Evolutionary conservation across 805 yeast species (phyloP).

Genomic region (Candida patagonica): DNA sequence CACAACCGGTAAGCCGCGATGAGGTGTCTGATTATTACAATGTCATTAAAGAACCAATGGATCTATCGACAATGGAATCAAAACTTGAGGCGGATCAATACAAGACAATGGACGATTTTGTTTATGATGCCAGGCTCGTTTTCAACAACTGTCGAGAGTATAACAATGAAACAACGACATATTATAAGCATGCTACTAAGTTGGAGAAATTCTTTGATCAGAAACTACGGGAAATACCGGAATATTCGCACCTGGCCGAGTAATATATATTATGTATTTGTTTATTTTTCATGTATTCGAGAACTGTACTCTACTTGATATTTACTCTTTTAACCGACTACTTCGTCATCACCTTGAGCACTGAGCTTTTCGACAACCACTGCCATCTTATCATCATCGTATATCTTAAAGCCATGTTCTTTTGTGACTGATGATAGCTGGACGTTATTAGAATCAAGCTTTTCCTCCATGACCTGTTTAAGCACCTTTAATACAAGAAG

Average conservation of each 20-base stretch:
- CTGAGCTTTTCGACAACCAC: conserved; percentile 69
- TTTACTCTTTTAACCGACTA: not conserved
- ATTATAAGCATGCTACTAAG: conserved; percentile 89
- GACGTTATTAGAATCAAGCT: conserved; percentile 87
- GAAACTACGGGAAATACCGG: conserved; percentile 84
- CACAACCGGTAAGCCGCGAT: conserved; percentile 82
- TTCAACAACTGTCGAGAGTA: conserved; percentile 88
- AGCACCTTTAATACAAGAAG: conserved; percentile 75
- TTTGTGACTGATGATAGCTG: conserved; percentile 90
- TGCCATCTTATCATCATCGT: conserved; percentile 73
- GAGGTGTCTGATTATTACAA: conserved; percentile 96
- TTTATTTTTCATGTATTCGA: not conserved
- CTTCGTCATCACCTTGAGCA: conserved; percentile 29
- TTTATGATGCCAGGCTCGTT: conserved; percentile 77
- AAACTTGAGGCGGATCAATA: conserved; percentile 88
- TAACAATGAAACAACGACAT: conserved; percentile 90
- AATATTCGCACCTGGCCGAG: conserved; percentile 74
- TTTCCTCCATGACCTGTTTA: conserved; percentile 99
- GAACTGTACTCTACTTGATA: not conserved
- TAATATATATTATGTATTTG: conserved; percentile 15
- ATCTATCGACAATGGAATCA: conserved; percentile 87
- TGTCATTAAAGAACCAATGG: conserved; percentile 97
- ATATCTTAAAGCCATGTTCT: conserved; percentile 77
- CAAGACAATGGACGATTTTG: conserved; percentile 81
- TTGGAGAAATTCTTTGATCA: conserved; percentile 79